Conservation (phyloP, 2,329 filamentous ascomycete species). For the Gnomoniopsis sp. region DNA sequence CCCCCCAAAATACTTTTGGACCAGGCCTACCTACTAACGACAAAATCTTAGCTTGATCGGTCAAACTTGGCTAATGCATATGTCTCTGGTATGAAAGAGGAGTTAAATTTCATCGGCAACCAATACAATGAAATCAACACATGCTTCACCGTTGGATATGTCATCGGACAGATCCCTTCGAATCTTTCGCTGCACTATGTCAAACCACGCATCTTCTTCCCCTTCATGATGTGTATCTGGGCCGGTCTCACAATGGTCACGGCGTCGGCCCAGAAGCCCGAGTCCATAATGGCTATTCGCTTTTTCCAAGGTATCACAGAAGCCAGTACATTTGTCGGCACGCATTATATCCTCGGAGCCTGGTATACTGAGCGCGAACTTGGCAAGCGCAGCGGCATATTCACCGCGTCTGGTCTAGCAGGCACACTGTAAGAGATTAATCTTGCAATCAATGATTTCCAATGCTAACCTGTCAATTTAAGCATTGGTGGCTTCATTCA, state of each 20-base stretch:
- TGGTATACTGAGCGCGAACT: slow-evolving; percentile 62
- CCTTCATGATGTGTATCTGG: slow-evolving; percentile 62
- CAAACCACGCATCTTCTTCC: slow-evolving; percentile 61
- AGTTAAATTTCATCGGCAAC: slow-evolving; percentile 44
- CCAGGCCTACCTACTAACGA: not conserved
- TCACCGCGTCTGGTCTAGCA: slow-evolving; percentile 56
- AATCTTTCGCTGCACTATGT: slow-evolving; percentile 62
- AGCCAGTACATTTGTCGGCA: slow-evolving; percentile 53
- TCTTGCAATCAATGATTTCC: not conserved
- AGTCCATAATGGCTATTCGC: slow-evolving; percentile 58
- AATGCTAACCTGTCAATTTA: not conserved
- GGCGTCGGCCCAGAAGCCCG: slow-evolving; percentile 46
- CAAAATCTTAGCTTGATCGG: slow-evolving; percentile 38
- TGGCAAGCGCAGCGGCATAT: slow-evolving; percentile 59
- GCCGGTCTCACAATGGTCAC: slow-evolving; percentile 61
- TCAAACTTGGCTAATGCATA: slow-evolving; percentile 53
- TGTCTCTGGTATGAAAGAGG: slow-evolving; percentile 51
- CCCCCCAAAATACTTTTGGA: too few relatives aligned
- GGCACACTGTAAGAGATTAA: slow-evolving; percentile 47
- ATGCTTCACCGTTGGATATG: slow-evolving; percentile 42
- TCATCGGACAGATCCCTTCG: slow-evolving; percentile 53
- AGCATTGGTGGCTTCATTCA: slow-evolving; percentile 57
- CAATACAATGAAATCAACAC: slow-evolving; percentile 53
- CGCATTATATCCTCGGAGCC: slow-evolving; percentile 57
- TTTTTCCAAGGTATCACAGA: slow-evolving; percentile 55